These are phyloP conservation scores for Pilobolus umbonatus DNA, from an alignment of 192 early-diverging fungal genomes.

Conservation along the genomic window DNA sequence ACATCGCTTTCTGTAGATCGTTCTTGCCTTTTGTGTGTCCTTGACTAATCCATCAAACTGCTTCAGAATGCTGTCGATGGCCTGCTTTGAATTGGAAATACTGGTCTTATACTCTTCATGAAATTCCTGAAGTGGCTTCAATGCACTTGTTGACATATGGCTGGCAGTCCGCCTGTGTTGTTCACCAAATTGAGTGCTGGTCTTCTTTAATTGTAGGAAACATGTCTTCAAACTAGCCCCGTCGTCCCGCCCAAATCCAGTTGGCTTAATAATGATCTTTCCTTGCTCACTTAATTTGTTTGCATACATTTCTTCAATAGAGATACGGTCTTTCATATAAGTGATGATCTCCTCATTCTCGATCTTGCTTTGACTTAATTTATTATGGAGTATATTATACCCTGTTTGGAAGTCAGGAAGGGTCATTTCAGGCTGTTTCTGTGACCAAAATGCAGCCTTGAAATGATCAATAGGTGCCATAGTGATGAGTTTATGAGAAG, in stretches of 20 bases:
- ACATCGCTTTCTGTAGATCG: slow-evolving; percentile 43
- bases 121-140: slow-evolving; percentile 46
- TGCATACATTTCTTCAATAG: slow-evolving; percentile 41
- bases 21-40: slow-evolving; percentile 42
- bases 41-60: slow-evolving; percentile 40
- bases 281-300: slow-evolving; percentile 31
- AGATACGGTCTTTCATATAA: slow-evolving; percentile 46
- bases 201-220: slow-evolving; percentile 44
- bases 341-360: slow-evolving; percentile 54
- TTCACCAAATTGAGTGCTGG: slow-evolving; percentile 37
- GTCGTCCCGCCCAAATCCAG: slow-evolving; percentile 52
- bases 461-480: slow-evolving; percentile 24
- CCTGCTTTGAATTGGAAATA: slow-evolving; percentile 35
- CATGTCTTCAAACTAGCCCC: slow-evolving; percentile 47
- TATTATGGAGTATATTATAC: slow-evolving; percentile 43
- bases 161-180: slow-evolving; percentile 39
- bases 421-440: slow-evolving; percentile 15
- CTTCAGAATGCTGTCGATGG: slow-evolving; percentile 44
- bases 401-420: slow-evolving; percentile 44
- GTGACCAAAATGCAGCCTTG: slow-evolving; percentile 37
- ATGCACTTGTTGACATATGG: slow-evolving; percentile 38
- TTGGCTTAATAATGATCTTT: slow-evolving; percentile 15
- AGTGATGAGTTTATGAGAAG: background rate
- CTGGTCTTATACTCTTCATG: slow-evolving; percentile 34
- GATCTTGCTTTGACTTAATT: slow-evolving; percentile 44